Evolutionary conservation across 2,329 filamentous ascomycete species (phyloP).

Genomic region (Pseudocercospora fijiensis): DNA sequence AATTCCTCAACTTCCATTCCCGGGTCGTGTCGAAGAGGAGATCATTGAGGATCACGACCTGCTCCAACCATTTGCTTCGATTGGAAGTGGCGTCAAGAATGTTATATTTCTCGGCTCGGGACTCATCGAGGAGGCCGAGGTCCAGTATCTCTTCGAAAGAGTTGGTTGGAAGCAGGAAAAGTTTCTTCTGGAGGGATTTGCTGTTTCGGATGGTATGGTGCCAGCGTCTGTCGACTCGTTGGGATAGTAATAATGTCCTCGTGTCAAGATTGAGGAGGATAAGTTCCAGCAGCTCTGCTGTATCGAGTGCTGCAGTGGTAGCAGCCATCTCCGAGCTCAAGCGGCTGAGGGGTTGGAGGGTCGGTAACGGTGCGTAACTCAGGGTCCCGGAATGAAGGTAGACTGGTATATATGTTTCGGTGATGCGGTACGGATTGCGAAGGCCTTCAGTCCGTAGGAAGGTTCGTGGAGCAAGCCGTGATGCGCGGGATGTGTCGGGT

Average conservation of each 20-base stretch:
- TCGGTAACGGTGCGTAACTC: neutral
- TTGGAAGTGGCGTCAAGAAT: slow-evolving; percentile 23
- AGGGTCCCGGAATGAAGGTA: neutral
- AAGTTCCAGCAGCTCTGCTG: slow-evolving; percentile 20
- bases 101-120: slow-evolving; percentile 17
- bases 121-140: slow-evolving; percentile 15
- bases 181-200: slow-evolving; percentile 24
- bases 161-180: slow-evolving; percentile 25
- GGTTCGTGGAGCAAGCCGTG: neutral
- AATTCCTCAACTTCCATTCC: slow-evolving; percentile 19
- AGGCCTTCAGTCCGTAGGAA: neutral
- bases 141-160: slow-evolving; percentile 22
- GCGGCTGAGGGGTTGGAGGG: neutral
- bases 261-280: slow-evolving; percentile 25
- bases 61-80: slow-evolving; percentile 21
- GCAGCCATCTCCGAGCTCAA: slow-evolving; percentile 9
- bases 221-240: slow-evolving; percentile 24
- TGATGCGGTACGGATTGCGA: neutral
- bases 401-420: neutral
- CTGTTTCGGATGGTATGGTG: slow-evolving; percentile 19
- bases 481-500: slow-evolving; percentile 3
- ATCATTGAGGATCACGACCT: slow-evolving; percentile 24
- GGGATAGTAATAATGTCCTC: slow-evolving; percentile 22
- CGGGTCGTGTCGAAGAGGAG: slow-evolving; percentile 23
- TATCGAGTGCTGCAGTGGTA: slow-evolving; percentile 16